A percentile compares a stretch with the other conserved stretches of the same genome.
Evolutionary conservation across 1,139 yeast species (phyloP).

Genomic region (Sugiyamaella castrensis): DNA sequence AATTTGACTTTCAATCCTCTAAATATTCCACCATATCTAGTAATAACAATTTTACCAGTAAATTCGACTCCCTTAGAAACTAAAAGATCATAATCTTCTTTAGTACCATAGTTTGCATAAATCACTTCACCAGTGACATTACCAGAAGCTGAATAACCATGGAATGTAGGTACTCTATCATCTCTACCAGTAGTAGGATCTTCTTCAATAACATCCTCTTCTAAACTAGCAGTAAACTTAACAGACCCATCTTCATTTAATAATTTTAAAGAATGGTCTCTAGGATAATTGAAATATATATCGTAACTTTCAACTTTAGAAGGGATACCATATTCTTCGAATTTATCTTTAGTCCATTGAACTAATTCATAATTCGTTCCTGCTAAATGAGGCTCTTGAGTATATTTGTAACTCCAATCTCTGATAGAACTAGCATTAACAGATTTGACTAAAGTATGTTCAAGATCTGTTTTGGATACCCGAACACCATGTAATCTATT

Average conservation of each 20-base stretch:
- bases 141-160: conserved; percentile 68
- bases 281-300: conserved; percentile 60
- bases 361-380: conserved; percentile 65
- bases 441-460: conserved; percentile 32
- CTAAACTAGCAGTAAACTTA: conserved; percentile 59
- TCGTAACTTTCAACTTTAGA: conserved; percentile 56
- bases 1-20: conserved; percentile 67
- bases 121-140: conserved; percentile 58
- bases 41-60: conserved; percentile 54
- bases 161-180: conserved; percentile 55
- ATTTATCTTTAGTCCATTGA: conserved; percentile 61
- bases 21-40: conserved; percentile 57
- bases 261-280: conserved; percentile 50
- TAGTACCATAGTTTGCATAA: conserved; percentile 61
- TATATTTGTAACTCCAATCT: conserved; percentile 42
- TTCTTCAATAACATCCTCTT: conserved; percentile 67
- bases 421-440: conserved; percentile 31
- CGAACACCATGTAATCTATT: conserved; percentile 55
- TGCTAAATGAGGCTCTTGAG: conserved; percentile 65
- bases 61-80: conserved; percentile 47
- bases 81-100: conserved; percentile 51
- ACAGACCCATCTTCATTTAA: conserved; percentile 39
- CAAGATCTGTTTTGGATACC: conserved; percentile 33
- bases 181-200: conserved; percentile 59
- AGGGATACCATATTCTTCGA: conserved; percentile 58